Evolutionary conservation across 2,329 filamentous ascomycete genomes (phyloP), one percentile per base, ranked within the genome.

Genomic region (Stagonosporopsis rhizophila): DNA sequence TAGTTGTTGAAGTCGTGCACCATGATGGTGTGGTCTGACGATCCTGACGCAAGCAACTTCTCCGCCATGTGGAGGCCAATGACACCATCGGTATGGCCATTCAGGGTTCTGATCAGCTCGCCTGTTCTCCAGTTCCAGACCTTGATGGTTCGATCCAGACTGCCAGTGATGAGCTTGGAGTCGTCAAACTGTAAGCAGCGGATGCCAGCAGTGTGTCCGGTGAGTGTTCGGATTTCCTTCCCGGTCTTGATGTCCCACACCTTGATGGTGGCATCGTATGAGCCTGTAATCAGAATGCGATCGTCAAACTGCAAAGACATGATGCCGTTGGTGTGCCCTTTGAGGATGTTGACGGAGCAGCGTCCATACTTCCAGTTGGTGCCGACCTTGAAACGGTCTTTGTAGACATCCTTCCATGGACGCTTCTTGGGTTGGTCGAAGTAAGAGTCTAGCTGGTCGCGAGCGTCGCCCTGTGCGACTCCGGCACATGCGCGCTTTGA

Each of bases 91-190:
- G 83, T 86, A 71, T 98, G 95, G 20, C 89, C 89, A 12, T 85
- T 83, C 51, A 96, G 87, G 0, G 89, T 96, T 44, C 89, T 90
- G 53, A 97, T 83, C 66, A 91, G 92, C 67, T 92, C 86, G 42
- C 95, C 95, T 0, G 92, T 97, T 59, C 90, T 86, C 92, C 93
- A 97, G 72, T 99, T 96, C 95, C 95, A 99, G 30, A 99, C 87
- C 73, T 91, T 93, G 68, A 99, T 85, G 4, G 89, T 96, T 44
- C 87, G 85, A 75, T 98, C 95, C 52, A 97, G 82, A 71, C 91
- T 92, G 47, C 93, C 95, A 53, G 90, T 96, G 72, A 97, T 93
- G 57, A 99, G 83, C 70, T 96, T 96, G 52, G 86, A 88, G 63
- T 96, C 91, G 69, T 97, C 92, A 69, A 98, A 98, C 71, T 98